phyloP scores from a whole-genome alignment of 441 rosid species.

The Jatropha podagrica region DNA sequence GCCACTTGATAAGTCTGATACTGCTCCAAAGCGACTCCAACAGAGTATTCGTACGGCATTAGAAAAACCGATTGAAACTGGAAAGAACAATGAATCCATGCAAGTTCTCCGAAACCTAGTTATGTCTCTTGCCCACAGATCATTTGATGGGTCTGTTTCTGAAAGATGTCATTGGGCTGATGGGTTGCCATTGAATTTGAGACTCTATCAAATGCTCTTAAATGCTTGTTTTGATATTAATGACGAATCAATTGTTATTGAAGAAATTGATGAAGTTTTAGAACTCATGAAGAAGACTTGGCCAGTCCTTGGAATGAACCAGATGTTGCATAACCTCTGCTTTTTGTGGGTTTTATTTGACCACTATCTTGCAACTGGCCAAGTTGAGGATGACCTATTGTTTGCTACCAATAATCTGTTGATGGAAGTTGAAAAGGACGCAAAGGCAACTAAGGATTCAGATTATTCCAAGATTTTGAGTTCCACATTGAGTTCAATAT shows the following conservation, averaged over 20 bases:
- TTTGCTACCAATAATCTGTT: constrained; percentile 73
- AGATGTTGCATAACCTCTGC: constrained; percentile 79
- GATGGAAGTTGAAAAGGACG: constrained; percentile 87
- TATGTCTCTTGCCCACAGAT: constrained; percentile 76
- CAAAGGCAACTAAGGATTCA: constrained; percentile 78
- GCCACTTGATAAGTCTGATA: constrained; percentile 57
- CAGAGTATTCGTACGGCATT: constrained; percentile 81
- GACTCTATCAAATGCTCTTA: constrained; percentile 77
- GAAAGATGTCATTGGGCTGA: constrained; percentile 98
- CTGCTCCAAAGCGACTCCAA: constrained; percentile 55
- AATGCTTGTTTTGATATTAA: constrained; percentile 82
- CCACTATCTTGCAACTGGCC: constrained; percentile 76
- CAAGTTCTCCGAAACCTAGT: constrained; percentile 83
- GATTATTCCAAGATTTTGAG: constrained; percentile 83
- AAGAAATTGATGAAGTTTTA: constrained; percentile 92
- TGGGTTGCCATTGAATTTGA: constrained; percentile 82
- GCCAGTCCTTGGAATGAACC: constrained; percentile 86
- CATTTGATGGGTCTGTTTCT: constrained; percentile 67
- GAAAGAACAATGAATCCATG: constrained; percentile 84
- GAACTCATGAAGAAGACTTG: constrained; percentile 94
- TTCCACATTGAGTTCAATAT: constrained; percentile 64
- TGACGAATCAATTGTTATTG: constrained; percentile 67
- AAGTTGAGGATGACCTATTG: constrained; percentile 79
- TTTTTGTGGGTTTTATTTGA: constrained; percentile 88
- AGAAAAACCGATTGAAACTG: constrained; percentile 77